Evolutionary conservation across 2,329 filamentous ascomycete genomes (phyloP), one percentile per base, ranked within the genome.

Genomic region (Fusarium miscanthi): DNA sequence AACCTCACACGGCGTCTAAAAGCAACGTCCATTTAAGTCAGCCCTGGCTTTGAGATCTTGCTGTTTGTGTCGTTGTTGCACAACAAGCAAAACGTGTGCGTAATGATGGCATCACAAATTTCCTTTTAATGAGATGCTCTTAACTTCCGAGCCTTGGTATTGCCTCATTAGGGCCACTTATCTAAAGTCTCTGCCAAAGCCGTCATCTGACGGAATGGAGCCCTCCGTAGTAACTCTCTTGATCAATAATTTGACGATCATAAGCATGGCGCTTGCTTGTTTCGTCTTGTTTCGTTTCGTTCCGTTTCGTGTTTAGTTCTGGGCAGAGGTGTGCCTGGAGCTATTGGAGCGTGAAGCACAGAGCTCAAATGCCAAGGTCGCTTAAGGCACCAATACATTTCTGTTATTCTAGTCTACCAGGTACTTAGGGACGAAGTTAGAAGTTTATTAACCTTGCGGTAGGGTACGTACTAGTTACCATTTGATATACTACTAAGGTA

Each of bases 221-320:
- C 33, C 35, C 27, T 49, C 46, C 31, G 25, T 25, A 23, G 17
- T 11, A 27, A 31, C 42, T 23, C 13, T 56, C 19, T 17, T 37
- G 16, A 27, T 23, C 14, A 14, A 38, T 35, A 52, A 30, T 43
- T 31, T 13, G 63, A 42, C 19, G 25, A 67, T 54, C 46, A 48
- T 40, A 46, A 66, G 60, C 23, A 46, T 52, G 37, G 31, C 40
- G 33, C 53, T 40, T 27, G 52, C 35, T 42, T 37, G 62, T 74
- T 70, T 73, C 53, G 65, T 59, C 51, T 57, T 54, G 64, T 69
- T 63, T 64, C 14, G 64, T 69, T 63, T 68, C 38, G 63, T 68
- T 66, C 72, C 57, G 72, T 74, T 74, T 74, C 60, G 59, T 73
- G 57, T 75, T 60, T 43, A 52, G 38, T 35, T 40, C 49, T 37